These are phyloP conservation scores for Fraxinus excelsior DNA, from an alignment of 257 asterid genomes.

Conservation along the genomic window DNA sequence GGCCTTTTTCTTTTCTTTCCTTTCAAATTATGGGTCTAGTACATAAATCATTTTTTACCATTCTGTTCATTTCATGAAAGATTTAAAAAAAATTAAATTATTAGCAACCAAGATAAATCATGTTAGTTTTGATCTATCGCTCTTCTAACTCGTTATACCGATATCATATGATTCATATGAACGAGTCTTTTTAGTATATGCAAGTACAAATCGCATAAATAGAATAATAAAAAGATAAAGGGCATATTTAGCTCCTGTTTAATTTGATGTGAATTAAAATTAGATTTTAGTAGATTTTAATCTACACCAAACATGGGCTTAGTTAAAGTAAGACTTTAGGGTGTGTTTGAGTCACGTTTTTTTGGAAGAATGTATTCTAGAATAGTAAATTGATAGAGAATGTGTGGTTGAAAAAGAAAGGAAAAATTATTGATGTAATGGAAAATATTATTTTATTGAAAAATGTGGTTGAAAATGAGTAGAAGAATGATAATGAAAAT, in stretches of 20 bases:
- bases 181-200: neutral
- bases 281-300: too few relatives aligned
- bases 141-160: neutral
- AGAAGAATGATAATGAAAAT: too few relatives aligned
- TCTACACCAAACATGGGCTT: too few relatives aligned
- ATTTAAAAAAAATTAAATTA: neutral
- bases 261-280: too few relatives aligned
- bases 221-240: neutral
- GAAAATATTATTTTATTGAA: too few relatives aligned
- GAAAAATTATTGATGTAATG: too few relatives aligned
- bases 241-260: neutral
- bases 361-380: too few relatives aligned
- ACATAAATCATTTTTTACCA: neutral
- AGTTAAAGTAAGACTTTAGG: too few relatives aligned
- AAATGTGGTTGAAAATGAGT: too few relatives aligned
- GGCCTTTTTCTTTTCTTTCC: conserved; percentile 27
- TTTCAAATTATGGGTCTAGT: neutral
- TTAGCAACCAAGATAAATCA: neutral
- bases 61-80: neutral
- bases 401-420: too few relatives aligned
- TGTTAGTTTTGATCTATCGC: neutral
- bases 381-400: too few relatives aligned
- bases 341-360: too few relatives aligned
- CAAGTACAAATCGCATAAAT: neutral
- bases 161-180: neutral